Base-by-base conservation (phyloP, 352 stramenopile species). In the Phytopythium kandeliae region DNA sequence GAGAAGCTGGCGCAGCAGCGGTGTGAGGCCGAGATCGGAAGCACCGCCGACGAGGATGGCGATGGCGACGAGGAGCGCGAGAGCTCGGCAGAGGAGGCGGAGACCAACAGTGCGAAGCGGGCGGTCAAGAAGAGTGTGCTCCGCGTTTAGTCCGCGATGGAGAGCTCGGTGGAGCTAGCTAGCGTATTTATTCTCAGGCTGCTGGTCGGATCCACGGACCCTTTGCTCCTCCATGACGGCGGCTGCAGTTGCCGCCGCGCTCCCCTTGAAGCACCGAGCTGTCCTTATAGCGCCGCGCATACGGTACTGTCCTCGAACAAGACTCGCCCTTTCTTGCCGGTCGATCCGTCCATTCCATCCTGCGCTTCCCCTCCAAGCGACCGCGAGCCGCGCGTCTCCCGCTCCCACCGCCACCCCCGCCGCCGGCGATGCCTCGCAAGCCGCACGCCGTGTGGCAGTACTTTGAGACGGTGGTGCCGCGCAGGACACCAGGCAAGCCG, bases 1-100 rank as follows among this genome's bases (percentile, higher is more conserved):
- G 55, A 67, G 19, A 63, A 58, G 13, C 49, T 74, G 8, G 57
- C 69, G 8, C 60, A 64, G 2, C 34, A 69, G 35, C 65, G 69
- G 3, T 48, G 54, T 17, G 59, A 76, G 1, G 63, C 61, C 0
- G 62, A 67, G 8, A 49, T 71, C 37, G 37, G 12, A 8, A 43
- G 37, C n/a, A 43, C n/a, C 10, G 37, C 17, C 19, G 43, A 37
- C 7, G 22, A 34, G 4, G 28, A 31, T 8, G 24, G 19, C 6
- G 25, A 48, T 15, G 4, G 9, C 2, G 30, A 31, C 0, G 26
- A 48, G 3, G 43, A 15, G 15, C 1, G 16, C 7, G 43, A 48
- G 5, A 21, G 24, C 43, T 48, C 43, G 24, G 26, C 11, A 0
- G 43, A 48, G 22, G 37, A 43, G 12, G 16, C 16, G 21, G 41